phyloP scores from a whole-genome alignment of 2,329 filamentous ascomycete species.

The Elsinoe necatrix region DNA sequence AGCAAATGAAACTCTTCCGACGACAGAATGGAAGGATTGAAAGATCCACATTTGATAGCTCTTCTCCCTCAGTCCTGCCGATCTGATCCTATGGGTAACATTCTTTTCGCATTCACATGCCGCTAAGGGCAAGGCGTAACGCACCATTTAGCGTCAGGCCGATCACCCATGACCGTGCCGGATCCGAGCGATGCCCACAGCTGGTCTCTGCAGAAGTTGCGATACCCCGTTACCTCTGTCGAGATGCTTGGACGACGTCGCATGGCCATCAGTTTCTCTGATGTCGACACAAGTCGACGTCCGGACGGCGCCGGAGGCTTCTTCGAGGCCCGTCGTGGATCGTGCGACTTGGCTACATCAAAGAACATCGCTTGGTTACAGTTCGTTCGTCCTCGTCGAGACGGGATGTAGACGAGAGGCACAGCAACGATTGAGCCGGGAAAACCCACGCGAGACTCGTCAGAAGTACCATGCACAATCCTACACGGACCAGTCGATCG shows the following conservation, averaged over 20 bases:
- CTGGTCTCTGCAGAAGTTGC: too few species aligned
- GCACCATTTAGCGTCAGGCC: neutral
- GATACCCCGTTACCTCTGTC: too few species aligned
- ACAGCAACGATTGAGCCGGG: neutral
- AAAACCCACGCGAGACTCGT: neutral
- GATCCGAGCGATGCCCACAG: neutral
- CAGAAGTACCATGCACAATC: neutral
- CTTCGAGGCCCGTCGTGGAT: neutral
- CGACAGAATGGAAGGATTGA: neutral
- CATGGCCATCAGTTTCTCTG: neutral
- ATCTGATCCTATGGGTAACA: neutral
- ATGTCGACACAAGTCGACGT: neutral
- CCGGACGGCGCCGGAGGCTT: constrained; percentile 1
- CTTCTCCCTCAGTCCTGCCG: neutral
- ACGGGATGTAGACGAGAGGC: neutral
- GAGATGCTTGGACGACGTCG: neutral
- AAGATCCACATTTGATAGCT: neutral
- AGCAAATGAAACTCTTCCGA: neutral
- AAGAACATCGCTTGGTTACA: neutral
- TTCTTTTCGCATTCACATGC: neutral
- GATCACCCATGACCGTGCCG: neutral
- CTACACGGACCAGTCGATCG: neutral
- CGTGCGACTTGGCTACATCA: neutral
- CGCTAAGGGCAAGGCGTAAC: neutral
- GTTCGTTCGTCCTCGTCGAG: neutral